Evolutionary conservation across 1,139 yeast species (phyloP).

Genomic region (Diutina pseudorugosa): DNA sequence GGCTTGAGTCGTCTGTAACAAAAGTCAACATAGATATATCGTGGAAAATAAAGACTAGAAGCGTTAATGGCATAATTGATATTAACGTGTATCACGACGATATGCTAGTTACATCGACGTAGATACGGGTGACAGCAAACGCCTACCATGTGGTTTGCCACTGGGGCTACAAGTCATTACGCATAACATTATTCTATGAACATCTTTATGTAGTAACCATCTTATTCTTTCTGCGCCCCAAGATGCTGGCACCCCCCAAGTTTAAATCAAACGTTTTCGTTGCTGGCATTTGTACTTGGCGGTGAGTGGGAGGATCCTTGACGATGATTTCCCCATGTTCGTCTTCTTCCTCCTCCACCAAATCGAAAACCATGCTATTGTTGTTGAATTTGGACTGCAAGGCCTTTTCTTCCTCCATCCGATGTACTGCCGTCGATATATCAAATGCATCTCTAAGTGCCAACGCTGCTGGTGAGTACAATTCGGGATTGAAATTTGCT

Average conservation of each 20-base stretch:
- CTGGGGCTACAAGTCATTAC: not conserved
- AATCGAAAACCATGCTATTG: slow-evolving; percentile 7
- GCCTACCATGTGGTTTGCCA: not conserved
- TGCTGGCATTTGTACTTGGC: not conserved
- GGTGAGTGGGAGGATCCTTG: not conserved
- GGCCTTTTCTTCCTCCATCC: slow-evolving; percentile 52
- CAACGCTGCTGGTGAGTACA: slow-evolving; percentile 81
- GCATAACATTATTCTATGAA: not conserved
- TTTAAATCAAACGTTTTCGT: slow-evolving; percentile 47
- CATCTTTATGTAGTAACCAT: slow-evolving; percentile 9
- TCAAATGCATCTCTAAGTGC: slow-evolving; percentile 94
- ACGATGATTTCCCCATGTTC: not conserved
- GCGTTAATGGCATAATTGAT: no score
- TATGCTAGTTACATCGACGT: no score
- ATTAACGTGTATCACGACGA: no score
- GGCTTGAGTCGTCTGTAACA: no score
- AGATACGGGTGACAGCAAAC: no score
- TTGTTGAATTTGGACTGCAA: slow-evolving; percentile 12
- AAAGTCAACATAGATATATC: no score
- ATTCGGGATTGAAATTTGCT: slow-evolving; percentile 5
- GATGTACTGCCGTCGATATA: slow-evolving; percentile 85
- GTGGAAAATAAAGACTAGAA: no score
- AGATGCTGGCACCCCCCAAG: slow-evolving; percentile 67
- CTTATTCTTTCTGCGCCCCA: slow-evolving; percentile 56
- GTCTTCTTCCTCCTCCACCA: slow-evolving; percentile 3